Evolutionary conservation across 2,329 filamentous ascomycete species (phyloP).

Genomic region (Hawksworthiomyces lignivorus): DNA sequence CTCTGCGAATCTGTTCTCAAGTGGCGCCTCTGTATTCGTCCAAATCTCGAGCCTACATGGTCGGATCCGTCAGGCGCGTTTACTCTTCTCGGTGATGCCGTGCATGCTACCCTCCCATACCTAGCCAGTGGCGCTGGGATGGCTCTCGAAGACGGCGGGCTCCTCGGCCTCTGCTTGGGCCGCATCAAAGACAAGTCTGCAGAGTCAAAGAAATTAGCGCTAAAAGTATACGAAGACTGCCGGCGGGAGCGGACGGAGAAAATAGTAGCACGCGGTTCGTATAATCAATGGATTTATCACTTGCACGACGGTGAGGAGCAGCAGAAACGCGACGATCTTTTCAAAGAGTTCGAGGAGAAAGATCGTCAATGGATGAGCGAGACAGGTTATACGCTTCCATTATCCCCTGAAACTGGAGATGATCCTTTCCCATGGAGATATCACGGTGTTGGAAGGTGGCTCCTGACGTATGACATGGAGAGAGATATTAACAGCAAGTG

Average conservation of each 20-base stretch:
- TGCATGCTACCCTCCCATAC: constrained; percentile 29
- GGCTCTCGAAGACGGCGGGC: constrained; percentile 36
- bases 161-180: constrained; percentile 16
- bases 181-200: constrained; percentile 2
- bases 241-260: constrained; percentile 10
- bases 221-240: constrained; percentile 13
- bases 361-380: constrained; percentile 10
- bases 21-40: constrained; percentile 39
- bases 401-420: constrained; percentile 8
- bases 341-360: constrained; percentile 1
- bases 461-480: constrained; percentile 15
- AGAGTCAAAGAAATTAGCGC: constrained; percentile 4
- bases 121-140: constrained; percentile 39
- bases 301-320: constrained; percentile 14
- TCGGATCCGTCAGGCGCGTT: constrained; percentile 21
- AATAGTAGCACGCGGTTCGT: constrained; percentile 12
- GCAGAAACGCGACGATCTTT: constrained; percentile 7
- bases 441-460: constrained; percentile 13
- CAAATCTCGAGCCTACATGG: constrained; percentile 32
- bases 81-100: constrained; percentile 8
- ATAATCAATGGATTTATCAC: constrained; percentile 16
- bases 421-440: constrained; percentile 15
- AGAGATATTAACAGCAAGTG: constrained; percentile 10
- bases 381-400: background rate
- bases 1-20: constrained; percentile 34